These are phyloP conservation scores for Tylopilus sp. DNA, from an alignment of 768 basidiomycete species.

Conservation along the genomic window DNA sequence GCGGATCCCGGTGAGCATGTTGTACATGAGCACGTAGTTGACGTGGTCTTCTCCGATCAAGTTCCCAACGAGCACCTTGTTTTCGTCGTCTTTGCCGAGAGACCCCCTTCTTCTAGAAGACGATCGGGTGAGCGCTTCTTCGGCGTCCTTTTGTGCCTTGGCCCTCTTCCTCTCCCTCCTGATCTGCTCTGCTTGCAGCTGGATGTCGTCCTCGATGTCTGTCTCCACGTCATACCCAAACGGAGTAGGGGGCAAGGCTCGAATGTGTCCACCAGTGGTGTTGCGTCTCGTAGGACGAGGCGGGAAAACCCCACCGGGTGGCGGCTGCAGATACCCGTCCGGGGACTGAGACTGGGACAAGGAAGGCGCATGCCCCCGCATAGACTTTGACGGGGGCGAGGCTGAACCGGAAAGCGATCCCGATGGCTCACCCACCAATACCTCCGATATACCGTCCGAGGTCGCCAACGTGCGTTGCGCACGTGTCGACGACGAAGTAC, in stretches of 20 bases:
- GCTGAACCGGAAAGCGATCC: slow-evolving; percentile 11
- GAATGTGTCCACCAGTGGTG: slow-evolving; percentile 58
- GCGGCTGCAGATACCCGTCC: slow-evolving; percentile 55
- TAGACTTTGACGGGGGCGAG: slow-evolving; percentile 22
- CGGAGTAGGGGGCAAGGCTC: slow-evolving; percentile 25
- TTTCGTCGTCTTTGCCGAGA: slow-evolving; percentile 39
- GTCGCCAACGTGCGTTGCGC: slow-evolving; percentile 4
- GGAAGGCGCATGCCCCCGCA: slow-evolving; percentile 18
- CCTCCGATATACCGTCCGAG: slow-evolving; percentile 21
- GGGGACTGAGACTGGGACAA: slow-evolving; percentile 27
- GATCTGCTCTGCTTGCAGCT: slow-evolving; percentile 86
- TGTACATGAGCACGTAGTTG: slow-evolving; percentile 99
- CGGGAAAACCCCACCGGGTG: slow-evolving; percentile 23
- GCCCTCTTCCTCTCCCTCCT: slow-evolving; percentile 77
- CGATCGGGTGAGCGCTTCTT: slow-evolving; percentile 48
- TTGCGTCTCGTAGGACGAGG: slow-evolving; percentile 57
- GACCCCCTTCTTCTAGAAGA: slow-evolving; percentile 23
- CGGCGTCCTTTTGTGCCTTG: slow-evolving; percentile 61
- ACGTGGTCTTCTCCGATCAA: slow-evolving; percentile 97
- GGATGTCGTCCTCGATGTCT: slow-evolving; percentile 57
- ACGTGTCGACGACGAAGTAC: slow-evolving; percentile 20
- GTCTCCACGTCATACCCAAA: slow-evolving; percentile 37
- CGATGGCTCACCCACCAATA: slow-evolving; percentile 18
- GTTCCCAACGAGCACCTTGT: slow-evolving; percentile 80
- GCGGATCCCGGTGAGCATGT: slow-evolving; percentile 98